Evolutionary conservation across 2,329 filamentous ascomycete genomes (phyloP).

Genomic region (Fusarium phyllophilum): DNA sequence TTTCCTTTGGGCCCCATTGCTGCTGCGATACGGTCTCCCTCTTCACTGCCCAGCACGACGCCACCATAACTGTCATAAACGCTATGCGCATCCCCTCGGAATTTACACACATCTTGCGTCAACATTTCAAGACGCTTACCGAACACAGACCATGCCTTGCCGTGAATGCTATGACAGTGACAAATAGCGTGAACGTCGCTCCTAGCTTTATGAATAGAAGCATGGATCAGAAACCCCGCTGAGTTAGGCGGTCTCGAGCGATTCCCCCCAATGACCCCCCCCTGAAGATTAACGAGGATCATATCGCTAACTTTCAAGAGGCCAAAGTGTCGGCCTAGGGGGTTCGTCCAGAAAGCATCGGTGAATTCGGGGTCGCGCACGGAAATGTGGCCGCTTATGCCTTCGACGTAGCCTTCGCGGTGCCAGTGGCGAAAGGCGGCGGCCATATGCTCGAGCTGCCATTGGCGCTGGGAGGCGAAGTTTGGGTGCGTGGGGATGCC

Average conservation of each 20-base stretch:
- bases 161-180: constrained; percentile 72
- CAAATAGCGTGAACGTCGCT: constrained; percentile 74
- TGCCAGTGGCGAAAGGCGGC: constrained; percentile 75
- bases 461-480: constrained; percentile 42
- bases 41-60: constrained; percentile 66
- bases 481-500: constrained; percentile 41
- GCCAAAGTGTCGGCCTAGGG: constrained; percentile 73
- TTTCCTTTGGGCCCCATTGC: constrained; percentile 68
- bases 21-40: constrained; percentile 70
- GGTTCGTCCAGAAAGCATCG: constrained; percentile 73
- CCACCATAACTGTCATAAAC: constrained; percentile 69
- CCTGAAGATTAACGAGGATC: constrained; percentile 70
- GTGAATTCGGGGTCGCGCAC: constrained; percentile 71
- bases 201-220: constrained; percentile 69
- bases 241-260: constrained; percentile 69
- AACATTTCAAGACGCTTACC: constrained; percentile 73
- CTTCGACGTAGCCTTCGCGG: constrained; percentile 73
- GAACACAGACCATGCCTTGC: constrained; percentile 75
- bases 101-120: constrained; percentile 71
- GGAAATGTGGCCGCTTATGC: constrained; percentile 74
- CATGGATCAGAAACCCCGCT: constrained; percentile 77
- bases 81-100: constrained; percentile 69
- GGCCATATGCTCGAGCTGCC: constrained; percentile 68
- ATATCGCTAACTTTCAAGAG: constrained; percentile 73
- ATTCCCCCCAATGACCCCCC: constrained; percentile 72